Evolutionary conservation across 129 eudicot genomes (phyloP).

Genomic region (Dittrichia graveolens): DNA sequence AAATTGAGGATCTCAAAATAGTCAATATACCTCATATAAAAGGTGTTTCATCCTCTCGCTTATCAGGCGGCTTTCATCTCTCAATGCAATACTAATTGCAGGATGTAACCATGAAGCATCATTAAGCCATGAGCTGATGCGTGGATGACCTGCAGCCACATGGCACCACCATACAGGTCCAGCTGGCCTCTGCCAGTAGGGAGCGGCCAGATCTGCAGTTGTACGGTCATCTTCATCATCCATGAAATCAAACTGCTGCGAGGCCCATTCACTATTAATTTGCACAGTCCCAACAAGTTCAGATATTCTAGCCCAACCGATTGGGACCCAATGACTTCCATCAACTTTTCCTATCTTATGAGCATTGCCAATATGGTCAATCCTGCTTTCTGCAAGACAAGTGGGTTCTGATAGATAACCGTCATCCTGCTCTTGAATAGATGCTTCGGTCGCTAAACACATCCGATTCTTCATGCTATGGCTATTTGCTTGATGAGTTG

Average conservation of each 20-base stretch:
- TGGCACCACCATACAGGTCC: conserved; percentile 99
- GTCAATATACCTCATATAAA: conserved; percentile 78
- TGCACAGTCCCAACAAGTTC: conserved; percentile 76
- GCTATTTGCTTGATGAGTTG: conserved; percentile 36
- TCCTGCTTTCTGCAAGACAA: conserved; percentile 36
- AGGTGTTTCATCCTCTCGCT: conserved; percentile 96
- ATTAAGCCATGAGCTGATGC: conserved; percentile 64
- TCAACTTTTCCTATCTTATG: conserved; percentile 37
- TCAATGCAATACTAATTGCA: conserved; percentile 89
- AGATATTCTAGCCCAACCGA: conserved; percentile 88
- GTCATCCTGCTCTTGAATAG: conserved; percentile 11
- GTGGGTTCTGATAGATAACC: conserved; percentile 45
- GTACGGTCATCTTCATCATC: conserved; percentile 88
- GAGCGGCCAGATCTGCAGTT: conserved; percentile 86
- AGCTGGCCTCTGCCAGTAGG: conserved; percentile 89
- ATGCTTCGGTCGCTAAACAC: too few species aligned
- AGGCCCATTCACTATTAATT: conserved; percentile 65
- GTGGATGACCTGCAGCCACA: conserved; percentile 66
- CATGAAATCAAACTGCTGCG: conserved; percentile 54
- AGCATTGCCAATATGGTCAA: conserved; percentile 24
- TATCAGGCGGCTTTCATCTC: conserved; percentile 89
- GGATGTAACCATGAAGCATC: conserved; percentile 95
- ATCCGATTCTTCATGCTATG: conserved; percentile 28
- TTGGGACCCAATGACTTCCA: conserved; percentile 82
- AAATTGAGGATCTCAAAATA: conserved; percentile 11